Base-by-base conservation (phyloP, 106 monocot species). In the Dendrobium chrysotoxum region DNA sequence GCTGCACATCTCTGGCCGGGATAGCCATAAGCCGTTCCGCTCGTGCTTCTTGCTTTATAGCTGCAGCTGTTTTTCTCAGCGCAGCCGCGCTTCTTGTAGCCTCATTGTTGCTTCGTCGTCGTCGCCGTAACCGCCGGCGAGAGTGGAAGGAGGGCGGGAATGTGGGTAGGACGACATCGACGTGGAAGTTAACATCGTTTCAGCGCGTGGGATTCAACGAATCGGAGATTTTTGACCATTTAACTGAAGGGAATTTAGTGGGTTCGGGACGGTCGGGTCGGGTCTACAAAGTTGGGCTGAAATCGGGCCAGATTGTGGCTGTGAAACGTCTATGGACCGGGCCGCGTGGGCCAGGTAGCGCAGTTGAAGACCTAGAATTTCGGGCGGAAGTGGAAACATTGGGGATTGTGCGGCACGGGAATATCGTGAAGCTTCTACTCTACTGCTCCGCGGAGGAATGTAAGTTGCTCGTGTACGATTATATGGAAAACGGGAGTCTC, bases 341-440 rank as follows among this genome's bases (percentile, higher is more conserved):
- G 35, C 35, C 3, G 35, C 35, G 35, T 35, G 35, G 35, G 35
- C 35, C 35, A 35, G 80, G 86, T 3, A 40, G 57, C 13, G 25
- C 54, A 4, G 77, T 84, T 1, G 31, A 79, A 41, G 91, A 83
- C 44, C 23, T 76, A 18, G 86, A 58, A 8, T 91, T 91, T 81
- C 66, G 61, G 53, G 86, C 35, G 35, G 35, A 35, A 35, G 35
- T 35, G 35, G 35, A 86, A 64, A 88, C 91, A 4, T 35, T 91
- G 81, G 88, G 88, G 13, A 71, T 84, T 17, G 84, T 88, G 38
- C 82, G 91, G 78, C 91, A 91, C 72, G 81, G 72, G 13, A 91
- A 91, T 75, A 88, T 91, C 76, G 88, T 91, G 57, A 91, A 88
- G 83, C 86, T 91, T 17, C 84, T 91, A 73, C 85, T 91, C 72